phyloP scores from a whole-genome alignment of 2,329 filamentous ascomycete species.

The Orbilia blumenaviensis region DNA sequence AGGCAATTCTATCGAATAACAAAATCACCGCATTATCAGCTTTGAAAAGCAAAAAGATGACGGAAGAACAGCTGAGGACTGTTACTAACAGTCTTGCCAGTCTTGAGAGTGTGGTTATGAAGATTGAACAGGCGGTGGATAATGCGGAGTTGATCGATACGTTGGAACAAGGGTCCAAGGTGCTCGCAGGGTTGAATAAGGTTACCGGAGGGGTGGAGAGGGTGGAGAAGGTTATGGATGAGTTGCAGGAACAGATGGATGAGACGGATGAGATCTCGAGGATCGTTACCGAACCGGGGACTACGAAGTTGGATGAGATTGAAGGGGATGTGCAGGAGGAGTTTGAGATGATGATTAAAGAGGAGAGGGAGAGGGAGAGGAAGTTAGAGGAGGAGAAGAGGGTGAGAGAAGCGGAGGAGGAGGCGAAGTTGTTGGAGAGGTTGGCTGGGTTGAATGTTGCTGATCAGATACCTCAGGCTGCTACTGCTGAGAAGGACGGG shows the following conservation, averaged over 20 bases:
- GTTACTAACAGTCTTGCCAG: conserved; percentile 79
- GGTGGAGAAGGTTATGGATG: conserved; percentile 79
- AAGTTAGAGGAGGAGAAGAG: conserved; percentile 60
- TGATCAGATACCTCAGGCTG: not conserved
- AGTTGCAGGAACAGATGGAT: conserved; percentile 79
- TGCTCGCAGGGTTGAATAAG: conserved; percentile 76
- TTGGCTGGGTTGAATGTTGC: conserved; percentile 57
- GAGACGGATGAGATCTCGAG: conserved; percentile 82
- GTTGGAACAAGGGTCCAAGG: conserved; percentile 79
- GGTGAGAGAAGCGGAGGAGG: conserved; percentile 63
- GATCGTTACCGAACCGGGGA: conserved; percentile 74
- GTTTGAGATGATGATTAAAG: conserved; percentile 76
- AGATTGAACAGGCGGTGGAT: conserved; percentile 84
- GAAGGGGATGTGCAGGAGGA: conserved; percentile 94
- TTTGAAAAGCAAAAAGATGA: conserved; percentile 81
- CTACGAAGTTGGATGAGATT: conserved; percentile 62
- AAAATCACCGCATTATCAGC: conserved; percentile 77
- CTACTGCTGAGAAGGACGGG: conserved; percentile 6
- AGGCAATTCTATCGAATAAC: conserved; percentile 77
- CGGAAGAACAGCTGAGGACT: conserved; percentile 76
- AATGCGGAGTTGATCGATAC: conserved; percentile 83
- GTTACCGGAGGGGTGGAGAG: conserved; percentile 79
- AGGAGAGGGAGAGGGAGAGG: conserved; percentile 67
- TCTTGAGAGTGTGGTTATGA: conserved; percentile 82
- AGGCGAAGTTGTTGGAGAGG: conserved; percentile 62